These are phyloP conservation scores for Harringtonia aguacate DNA, from an alignment of 2,329 filamentous ascomycete species.

Conservation along the genomic window DNA sequence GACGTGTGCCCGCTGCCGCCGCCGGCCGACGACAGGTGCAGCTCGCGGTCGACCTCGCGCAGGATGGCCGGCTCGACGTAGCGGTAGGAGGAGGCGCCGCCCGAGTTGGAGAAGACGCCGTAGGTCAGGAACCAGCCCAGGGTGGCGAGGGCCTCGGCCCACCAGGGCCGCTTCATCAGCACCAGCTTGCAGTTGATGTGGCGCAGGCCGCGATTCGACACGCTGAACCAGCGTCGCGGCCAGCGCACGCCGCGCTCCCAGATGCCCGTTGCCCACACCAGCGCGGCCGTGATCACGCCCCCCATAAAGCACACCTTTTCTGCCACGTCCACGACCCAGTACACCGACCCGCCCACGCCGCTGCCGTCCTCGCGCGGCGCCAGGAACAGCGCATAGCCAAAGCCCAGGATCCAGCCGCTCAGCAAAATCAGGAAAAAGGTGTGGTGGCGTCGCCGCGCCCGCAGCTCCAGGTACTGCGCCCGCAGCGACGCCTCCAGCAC, in stretches of 20 bases:
- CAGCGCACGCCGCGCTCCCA: constrained; percentile 93
- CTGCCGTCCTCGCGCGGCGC: constrained; percentile 92
- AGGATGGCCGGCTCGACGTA: constrained; percentile 58
- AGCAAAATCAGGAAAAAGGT: constrained; percentile 83
- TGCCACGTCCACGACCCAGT: constrained; percentile 86
- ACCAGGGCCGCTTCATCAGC: constrained; percentile 72
- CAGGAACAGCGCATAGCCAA: constrained; percentile 84
- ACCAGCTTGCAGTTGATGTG: constrained; percentile 96
- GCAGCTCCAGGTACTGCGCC: constrained; percentile 83
- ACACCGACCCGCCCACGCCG: constrained; percentile 84
- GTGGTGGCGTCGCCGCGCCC: constrained; percentile 80
- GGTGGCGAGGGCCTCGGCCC: constrained; percentile 64
- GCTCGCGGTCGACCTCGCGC: constrained; percentile 48
- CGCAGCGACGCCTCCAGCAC: constrained; percentile 92
- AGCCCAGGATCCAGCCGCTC: constrained; percentile 69
- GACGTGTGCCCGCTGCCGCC: constrained; percentile 27
- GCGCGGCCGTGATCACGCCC: constrained; percentile 72
- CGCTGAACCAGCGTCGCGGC: constrained; percentile 82
- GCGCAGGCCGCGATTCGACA: constrained; percentile 80
- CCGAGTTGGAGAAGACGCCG: constrained; percentile 56
- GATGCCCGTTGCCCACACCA: constrained; percentile 92
- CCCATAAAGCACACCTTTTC: constrained; percentile 90
- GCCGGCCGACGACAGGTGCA: constrained; percentile 41
- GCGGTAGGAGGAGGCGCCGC: constrained; percentile 57
- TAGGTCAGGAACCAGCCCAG: constrained; percentile 70